Evolutionary conservation across 2,329 filamentous ascomycete species (phyloP), one percentile per base, ranked within the genome.

Genomic region (Sporothrix pallida): DNA sequence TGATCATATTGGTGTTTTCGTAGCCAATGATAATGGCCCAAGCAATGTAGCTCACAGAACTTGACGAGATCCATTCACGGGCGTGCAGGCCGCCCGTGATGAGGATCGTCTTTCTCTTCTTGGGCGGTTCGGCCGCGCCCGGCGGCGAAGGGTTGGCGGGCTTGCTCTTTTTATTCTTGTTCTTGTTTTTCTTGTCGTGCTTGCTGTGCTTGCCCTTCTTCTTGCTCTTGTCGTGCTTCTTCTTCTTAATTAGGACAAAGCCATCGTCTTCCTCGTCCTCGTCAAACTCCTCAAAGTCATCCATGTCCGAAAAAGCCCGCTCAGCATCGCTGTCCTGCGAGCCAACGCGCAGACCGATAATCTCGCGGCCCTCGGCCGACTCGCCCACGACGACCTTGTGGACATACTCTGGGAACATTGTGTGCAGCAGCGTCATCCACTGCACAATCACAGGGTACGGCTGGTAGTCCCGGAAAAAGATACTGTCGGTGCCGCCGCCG

Each of bases 381-480:
- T 88, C 87, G n/a, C 96, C 96, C 50, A 98, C 89, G 77, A 92
- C 87, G 58, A 95, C 92, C 94, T 91, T 0, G 90, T 58, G 26
- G n/a, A 73, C 74, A 74, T 75, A 91, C 0, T 93, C 0, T 93
- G 31, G 91, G 80, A 98, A 98, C 88, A 98, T 94, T 73, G 93
- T 95, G 62, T 93, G 89, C 77, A 98, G 87, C 54, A 98, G 87
- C 68, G 90, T 90, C 91, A 98, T 95, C 96, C 96, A 99, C 63
- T 77, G 75, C 6, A 73, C 69, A 76, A 83, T 81, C 63, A 93
- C 94, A 2, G 92, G 90, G 26, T 97, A 85, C 1, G 95, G 94
- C 79, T 98, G 96, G 81, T 98, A 99, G 79, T 98, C 90, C 70
- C 90, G 88, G 83, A 99, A 98, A 84, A 98, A 98, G 54, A 97